Evolutionary conservation across 305 asterid species (phyloP).

Genomic region (Ruellia speciosa): DNA sequence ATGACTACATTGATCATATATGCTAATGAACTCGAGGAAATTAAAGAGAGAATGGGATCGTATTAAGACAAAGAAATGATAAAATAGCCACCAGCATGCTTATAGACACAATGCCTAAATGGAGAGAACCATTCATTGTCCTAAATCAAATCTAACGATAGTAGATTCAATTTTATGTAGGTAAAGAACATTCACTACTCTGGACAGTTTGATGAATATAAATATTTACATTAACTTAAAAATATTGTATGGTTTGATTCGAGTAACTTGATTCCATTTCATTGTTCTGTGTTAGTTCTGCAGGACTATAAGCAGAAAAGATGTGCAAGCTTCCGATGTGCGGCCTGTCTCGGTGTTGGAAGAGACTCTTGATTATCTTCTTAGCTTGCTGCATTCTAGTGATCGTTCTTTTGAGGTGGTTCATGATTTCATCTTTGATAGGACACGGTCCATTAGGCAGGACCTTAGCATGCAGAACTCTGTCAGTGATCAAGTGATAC

Average conservation of each 20-base stretch:
- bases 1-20: too few relatives aligned
- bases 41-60: too few relatives aligned
- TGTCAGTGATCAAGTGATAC: constrained; percentile 45
- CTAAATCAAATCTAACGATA: neutral
- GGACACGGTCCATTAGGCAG: constrained; percentile 91
- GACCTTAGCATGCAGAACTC: constrained; percentile 89
- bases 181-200: neutral
- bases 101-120: neutral
- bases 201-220: neutral
- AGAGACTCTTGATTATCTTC: constrained; percentile 63
- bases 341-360: constrained; percentile 79
- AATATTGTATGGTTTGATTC: neutral
- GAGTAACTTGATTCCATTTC: constrained; percentile 6
- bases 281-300: constrained; percentile 54
- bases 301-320: constrained; percentile 69
- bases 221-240: neutral
- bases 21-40: too few relatives aligned
- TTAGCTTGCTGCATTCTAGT: constrained; percentile 46
- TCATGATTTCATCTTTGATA: constrained; percentile 86
- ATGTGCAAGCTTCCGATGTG: constrained; percentile 55
- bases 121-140: neutral
- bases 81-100: neutral
- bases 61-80: too few relatives aligned
- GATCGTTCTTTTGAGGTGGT: constrained; percentile 68
- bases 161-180: neutral